Conservation (phyloP, 257 asterid species). For the Scutellaria galericulata region DNA sequence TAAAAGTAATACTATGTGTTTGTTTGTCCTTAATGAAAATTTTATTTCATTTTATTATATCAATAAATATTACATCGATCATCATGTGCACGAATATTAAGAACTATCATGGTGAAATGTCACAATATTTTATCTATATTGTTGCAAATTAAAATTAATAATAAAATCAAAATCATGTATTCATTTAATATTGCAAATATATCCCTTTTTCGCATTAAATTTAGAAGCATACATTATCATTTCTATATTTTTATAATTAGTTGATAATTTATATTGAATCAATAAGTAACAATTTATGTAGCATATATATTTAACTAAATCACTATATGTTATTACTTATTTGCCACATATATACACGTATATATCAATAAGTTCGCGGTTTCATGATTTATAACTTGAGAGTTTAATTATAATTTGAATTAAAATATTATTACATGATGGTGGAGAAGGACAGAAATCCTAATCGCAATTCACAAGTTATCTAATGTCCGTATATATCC, state of each 20-base stretch:
- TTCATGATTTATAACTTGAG: constrained; percentile 11
- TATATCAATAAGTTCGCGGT: background rate
- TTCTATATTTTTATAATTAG: too few relatives aligned
- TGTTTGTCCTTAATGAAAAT: background rate
- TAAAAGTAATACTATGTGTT: constrained; percentile 5
- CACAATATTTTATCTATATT: background rate
- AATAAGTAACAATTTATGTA: too few relatives aligned
- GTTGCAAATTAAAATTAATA: background rate
- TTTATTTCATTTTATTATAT: background rate
- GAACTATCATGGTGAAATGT: background rate
- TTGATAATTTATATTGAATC: too few relatives aligned
- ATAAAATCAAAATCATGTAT: too few relatives aligned
- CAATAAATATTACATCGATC: too few relatives aligned
- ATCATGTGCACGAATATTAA: constrained; percentile 4
- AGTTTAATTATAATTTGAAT: constrained; percentile 1
- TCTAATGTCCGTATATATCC: constrained; percentile 17
- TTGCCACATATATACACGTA: too few relatives aligned
- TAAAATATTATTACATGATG: constrained; percentile 23
- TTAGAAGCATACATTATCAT: too few relatives aligned
- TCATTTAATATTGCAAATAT: too few relatives aligned
- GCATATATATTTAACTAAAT: too few relatives aligned
- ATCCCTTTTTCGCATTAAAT: too few relatives aligned
- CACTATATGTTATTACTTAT: too few relatives aligned
- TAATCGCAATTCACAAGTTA: constrained; percentile 42
- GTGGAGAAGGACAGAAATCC: constrained; percentile 38